Base-by-base conservation (phyloP, 2,329 filamentous ascomycete genomes). In the Aspergillus sp. region DNA sequence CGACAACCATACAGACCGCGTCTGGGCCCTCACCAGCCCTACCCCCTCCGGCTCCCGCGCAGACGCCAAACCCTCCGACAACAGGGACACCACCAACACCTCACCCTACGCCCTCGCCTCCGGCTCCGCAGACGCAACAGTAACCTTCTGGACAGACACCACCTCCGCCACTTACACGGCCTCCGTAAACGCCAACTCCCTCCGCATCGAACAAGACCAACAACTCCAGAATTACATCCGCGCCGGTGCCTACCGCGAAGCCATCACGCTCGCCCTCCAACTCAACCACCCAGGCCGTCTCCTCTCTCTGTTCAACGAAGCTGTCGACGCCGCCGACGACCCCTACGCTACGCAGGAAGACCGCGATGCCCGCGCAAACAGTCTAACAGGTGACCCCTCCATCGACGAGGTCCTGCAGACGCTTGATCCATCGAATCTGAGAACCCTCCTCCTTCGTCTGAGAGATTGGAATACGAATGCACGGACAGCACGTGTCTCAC, bases 381-480 rank as follows among this genome's bases (percentile, higher is more conserved):
- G 56, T 57, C 62, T 77, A 25, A 74, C 69, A 3, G 75, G 75
- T 15, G 64, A 75, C 46, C 59, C 64, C 9, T 70, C 72, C 38
- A 91, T 97, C 7, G 93, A 97, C 58, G 80, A 89, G 45, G 90
- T 95, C 0, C 75, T 98, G 1, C 81, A 77, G n/a, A 80, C 74
- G 10, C 76, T 98, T 5, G 85, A 85, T 4, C 85, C 93, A 57
- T 86, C 91, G 57, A 91, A 97, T 65, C 79, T 98, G 12, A 94
- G 88, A 69, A 76, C 82, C 5, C 78, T 98, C 12, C 78, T 98
- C 0, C 75, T 91, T 33, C 79, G 93, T 49, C 71, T 96, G 41
- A 80, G 94, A 41, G 93, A 98, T 70, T 98, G 93, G 93, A 98
- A 98, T 65, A 95, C 93, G 4, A 97, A 97, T 59, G 90, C 89